A percentile compares a stretch with the other conserved stretches of the same genome.
Evolutionary conservation across 805 yeast species (phyloP).

Genomic region (Ogataea sp.): DNA sequence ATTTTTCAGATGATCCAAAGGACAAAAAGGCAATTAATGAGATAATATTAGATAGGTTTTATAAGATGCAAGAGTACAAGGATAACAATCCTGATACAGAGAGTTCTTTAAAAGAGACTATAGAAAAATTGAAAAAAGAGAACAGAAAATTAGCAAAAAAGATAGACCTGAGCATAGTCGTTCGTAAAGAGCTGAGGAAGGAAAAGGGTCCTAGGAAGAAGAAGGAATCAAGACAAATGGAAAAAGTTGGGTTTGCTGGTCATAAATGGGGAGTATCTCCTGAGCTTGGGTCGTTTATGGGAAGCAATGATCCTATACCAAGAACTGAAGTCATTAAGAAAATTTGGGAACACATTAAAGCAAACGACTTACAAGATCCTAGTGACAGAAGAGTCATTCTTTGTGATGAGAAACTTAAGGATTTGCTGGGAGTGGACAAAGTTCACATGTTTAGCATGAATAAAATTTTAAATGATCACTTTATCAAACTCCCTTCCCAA

Average conservation of each 20-base stretch:
- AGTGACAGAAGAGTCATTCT: slow-evolving; percentile 53
- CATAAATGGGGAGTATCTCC: not conserved
- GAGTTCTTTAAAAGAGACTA: slow-evolving; percentile 11
- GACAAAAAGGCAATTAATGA: slow-evolving; percentile 52
- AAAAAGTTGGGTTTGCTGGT: not conserved
- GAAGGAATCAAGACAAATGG: no score
- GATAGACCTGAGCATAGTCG: slow-evolving; percentile 16
- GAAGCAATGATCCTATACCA: slow-evolving; percentile 33
- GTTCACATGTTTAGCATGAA: slow-evolving; percentile 53
- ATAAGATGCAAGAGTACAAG: slow-evolving; percentile 34
- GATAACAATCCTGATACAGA: slow-evolving; percentile 14
- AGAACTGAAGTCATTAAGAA: slow-evolving; percentile 65
- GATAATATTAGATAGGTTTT: slow-evolving; percentile 51
- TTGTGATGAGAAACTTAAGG: slow-evolving; percentile 51
- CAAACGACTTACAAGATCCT: slow-evolving; percentile 56
- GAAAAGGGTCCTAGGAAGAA: no score
- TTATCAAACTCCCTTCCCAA: slow-evolving; percentile 29
- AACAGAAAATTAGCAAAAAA: slow-evolving; percentile 47
- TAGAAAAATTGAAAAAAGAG: slow-evolving; percentile 33
- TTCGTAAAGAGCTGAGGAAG: slow-evolving; percentile 4
- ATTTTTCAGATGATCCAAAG: slow-evolving; percentile 30
- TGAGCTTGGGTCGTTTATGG: slow-evolving; percentile 20
- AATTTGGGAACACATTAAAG: slow-evolving; percentile 66
- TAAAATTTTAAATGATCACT: slow-evolving; percentile 44
- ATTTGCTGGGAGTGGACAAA: slow-evolving; percentile 48